Base-by-base conservation (phyloP, 352 stramenopile genomes). In the Phytophthora vignae region DNA sequence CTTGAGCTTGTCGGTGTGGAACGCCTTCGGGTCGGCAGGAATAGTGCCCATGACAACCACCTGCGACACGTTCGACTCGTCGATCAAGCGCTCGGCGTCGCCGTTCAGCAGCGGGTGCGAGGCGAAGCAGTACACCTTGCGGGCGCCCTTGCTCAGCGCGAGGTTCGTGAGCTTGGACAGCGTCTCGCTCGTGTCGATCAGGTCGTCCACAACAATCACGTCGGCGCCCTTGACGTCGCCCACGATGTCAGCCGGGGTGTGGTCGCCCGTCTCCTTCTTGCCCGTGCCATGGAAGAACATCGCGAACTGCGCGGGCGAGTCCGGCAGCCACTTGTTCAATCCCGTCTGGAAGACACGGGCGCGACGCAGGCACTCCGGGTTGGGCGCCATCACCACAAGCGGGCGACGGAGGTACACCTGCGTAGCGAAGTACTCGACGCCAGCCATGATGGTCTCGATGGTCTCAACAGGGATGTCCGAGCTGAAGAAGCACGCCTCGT, bases 21-120 rank as follows among this genome's bases (percentile, higher is more conserved):
- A 88, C 15, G 69, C 74, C 60, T 80, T 84, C 4, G 71, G 76
- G 67, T 87, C 81, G 15, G 76, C 74, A 21, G 91, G 90, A 64
- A 98, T 93, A 58, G 92, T 97, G 78, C 98, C 90, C 82, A 97
- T 97, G 60, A 97, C 90, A 46, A 98, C 83, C 21, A 98, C 90
- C 50, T 97, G 84, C 22, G 82, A 81, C 22, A 98, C 81, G 2
- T 90, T 83, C 42, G 82, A 91, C 5, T 96, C 80, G 25, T 96
- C 85, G 46, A 98, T 97, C 59, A 94, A 76, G 55, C 88, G 85
- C 64, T 97, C 89, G 14, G 92, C 86, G 29, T 98, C 85, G 25
- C 90, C 87, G 15, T 86, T 95, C n/a, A 98, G 84, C 68, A 98
- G 73, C 63, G 91, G 90, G 78, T 98, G 92, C 49, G 91, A 97